Evolutionary conservation across 331 rosid species (phyloP), one percentile per base, ranked within the genome.

Genomic region (Malus hybrid): DNA sequence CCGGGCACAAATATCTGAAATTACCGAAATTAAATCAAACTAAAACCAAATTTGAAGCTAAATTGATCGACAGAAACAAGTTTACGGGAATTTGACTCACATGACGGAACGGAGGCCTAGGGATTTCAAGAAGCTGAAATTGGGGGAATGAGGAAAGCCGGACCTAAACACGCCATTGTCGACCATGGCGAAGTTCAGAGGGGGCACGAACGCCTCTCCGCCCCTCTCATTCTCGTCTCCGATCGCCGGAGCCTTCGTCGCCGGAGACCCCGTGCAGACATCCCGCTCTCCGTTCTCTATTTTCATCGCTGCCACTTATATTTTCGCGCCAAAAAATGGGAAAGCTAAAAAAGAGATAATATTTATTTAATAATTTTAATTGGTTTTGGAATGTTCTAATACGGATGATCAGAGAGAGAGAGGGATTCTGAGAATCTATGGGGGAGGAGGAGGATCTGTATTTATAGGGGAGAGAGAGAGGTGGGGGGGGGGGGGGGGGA

Each of bases 161-260:
- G 95, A 86, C 77, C 92, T 67, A 42, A 87, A 89, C 39, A 87
- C 80, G 80, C 91, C 90, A 62, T 82, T 73, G 64, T 88, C 93
- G 12, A 90, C 96, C 96, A 90, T 88, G 1, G 93, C 84, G 74
- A 90, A 90, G 70, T 90, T 90, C 62, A 90, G 84, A 55, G 96
- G 96, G 50, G 92, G 96, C 18, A 88, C 90, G 46, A 82, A 87
- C 14, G 85, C 96, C 3, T 88, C 92, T 19, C 62, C 82, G 14
- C 77, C 84, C 53, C 64, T 76, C 42, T 65, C 82, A 9, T 29
- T 44, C 14, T 74, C 84, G 20, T 64, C 78, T n/a, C 66, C 79
- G 22, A 33, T 68, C 30, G 16, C 69, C 53, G 42, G 42, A 75
- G 58, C 18, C 33, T 9, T 68, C n/a, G 34, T 30, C 61, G 36